These are phyloP conservation scores for Fusarium drepaniforme DNA, from an alignment of 2,329 filamentous ascomycete species.

Conservation along the genomic window DNA sequence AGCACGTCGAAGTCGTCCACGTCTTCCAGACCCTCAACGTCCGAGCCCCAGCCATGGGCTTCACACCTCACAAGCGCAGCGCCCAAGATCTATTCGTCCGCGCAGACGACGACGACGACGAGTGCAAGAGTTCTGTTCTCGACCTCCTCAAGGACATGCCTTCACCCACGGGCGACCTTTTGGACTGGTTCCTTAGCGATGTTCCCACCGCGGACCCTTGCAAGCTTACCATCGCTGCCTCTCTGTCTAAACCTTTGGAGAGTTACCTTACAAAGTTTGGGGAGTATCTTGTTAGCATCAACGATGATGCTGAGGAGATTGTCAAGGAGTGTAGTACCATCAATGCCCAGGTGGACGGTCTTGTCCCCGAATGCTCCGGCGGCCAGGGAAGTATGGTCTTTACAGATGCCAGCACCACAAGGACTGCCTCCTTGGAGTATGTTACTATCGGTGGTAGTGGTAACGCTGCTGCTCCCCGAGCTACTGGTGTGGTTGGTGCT, in stretches of 20 bases:
- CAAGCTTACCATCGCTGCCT: conserved; percentile 21
- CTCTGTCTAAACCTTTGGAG: conserved; percentile 19
- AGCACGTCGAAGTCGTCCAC: conserved; percentile 26
- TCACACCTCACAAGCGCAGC: conserved; percentile 27
- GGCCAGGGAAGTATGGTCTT: conserved; percentile 14
- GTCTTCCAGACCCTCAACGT: conserved; percentile 30
- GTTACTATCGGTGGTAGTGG: conserved; percentile 6
- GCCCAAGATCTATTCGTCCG: conserved; percentile 1
- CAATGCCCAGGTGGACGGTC: not conserved
- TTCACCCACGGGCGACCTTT: not conserved
- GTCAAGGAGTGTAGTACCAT: conserved; percentile 9
- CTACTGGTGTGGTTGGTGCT: conserved; percentile 6
- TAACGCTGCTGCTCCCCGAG: conserved; percentile 5
- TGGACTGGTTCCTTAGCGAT: not conserved
- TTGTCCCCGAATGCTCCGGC: not conserved
- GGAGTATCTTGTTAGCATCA: conserved; percentile 8
- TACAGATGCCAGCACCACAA: conserved; percentile 21
- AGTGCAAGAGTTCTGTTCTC: not conserved
- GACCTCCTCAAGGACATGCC: not conserved
- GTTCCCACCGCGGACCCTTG: conserved; percentile 13
- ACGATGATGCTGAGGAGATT: conserved; percentile 5
- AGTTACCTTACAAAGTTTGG: conserved; percentile 22
- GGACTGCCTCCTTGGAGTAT: conserved; percentile 14
- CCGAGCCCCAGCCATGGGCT: conserved; percentile 12
- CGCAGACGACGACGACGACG: not conserved